Conservation (phyloP, 768 basidiomycete species). For the Kwoniella shandongensis region DNA sequence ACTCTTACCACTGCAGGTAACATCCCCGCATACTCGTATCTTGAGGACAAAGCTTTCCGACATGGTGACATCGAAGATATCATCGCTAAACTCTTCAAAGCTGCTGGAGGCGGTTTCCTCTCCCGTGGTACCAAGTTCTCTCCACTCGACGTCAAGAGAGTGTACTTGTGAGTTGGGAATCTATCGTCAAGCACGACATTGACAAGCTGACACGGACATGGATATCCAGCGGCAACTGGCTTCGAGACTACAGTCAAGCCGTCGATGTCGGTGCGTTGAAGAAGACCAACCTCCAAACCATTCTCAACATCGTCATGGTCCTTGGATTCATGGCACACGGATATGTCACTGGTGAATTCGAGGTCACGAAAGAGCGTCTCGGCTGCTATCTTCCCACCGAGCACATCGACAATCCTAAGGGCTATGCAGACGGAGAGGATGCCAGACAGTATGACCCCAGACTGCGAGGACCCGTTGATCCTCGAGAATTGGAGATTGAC, state of each 20-base stretch:
- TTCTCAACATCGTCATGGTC: constrained; percentile 83
- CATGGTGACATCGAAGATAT: constrained; percentile 83
- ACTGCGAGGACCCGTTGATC: constrained; percentile 79
- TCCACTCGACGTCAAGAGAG: constrained; percentile 78
- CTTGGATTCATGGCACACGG: constrained; percentile 69
- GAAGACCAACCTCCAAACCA: constrained; percentile 70
- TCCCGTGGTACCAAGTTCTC: constrained; percentile 69
- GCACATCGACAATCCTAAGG: constrained; percentile 90
- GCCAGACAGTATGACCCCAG: constrained; percentile 72
- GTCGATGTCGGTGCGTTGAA: constrained; percentile 75
- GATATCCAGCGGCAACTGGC: constrained; percentile 67
- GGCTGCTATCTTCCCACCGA: constrained; percentile 76
- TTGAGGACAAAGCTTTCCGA: constrained; percentile 79
- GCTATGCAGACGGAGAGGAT: constrained; percentile 79
- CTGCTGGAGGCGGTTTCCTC: constrained; percentile 63
- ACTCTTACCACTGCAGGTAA: constrained; percentile 68
- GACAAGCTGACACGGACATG: neutral
- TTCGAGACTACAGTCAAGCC: constrained; percentile 80
- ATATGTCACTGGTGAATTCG: constrained; percentile 74
- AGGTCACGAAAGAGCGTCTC: constrained; percentile 79
- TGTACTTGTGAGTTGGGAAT: constrained; percentile 52
- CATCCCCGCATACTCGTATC: constrained; percentile 77
- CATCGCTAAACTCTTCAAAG: constrained; percentile 61
- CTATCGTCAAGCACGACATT: neutral
- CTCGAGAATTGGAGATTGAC: constrained; percentile 81